Conservation (phyloP, 2,329 filamentous ascomycete genomes). For the Rugonectria rugulosa region DNA sequence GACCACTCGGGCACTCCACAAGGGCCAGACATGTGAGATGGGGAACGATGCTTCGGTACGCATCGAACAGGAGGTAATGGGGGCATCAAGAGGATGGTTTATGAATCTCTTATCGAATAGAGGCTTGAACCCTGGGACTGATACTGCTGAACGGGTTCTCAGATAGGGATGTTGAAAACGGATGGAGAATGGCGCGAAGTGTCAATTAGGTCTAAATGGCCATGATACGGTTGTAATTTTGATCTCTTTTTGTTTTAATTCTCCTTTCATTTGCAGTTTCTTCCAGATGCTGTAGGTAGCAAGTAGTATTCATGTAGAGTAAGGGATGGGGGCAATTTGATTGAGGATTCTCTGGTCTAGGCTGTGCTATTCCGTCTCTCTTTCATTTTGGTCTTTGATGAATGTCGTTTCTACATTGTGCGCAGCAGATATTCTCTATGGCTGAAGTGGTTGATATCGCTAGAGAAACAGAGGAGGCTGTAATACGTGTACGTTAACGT, state of each 20-base stretch:
- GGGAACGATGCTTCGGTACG: neutral
- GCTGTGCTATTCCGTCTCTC: neutral
- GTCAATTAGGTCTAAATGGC: conserved; percentile 19
- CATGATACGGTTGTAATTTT: conserved; percentile 21
- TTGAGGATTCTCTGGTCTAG: conserved; percentile 6
- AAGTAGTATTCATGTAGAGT: conserved; percentile 17
- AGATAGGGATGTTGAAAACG: conserved; percentile 27
- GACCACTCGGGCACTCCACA: conserved; percentile 50
- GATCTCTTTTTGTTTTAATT: conserved; percentile 27
- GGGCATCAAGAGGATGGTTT: neutral
- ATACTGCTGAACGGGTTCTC: conserved; percentile 3
- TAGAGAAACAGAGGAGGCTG: too few species aligned
- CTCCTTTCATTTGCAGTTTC: neutral
- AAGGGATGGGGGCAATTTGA: conserved; percentile 14
- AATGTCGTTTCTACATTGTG: neutral
- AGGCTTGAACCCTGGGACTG: neutral
- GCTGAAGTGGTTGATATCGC: too few species aligned
- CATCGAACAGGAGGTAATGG: conserved; percentile 8
- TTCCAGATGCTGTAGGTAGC: conserved; percentile 18
- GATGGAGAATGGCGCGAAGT: conserved; percentile 38
- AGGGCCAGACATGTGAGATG: conserved; percentile 43
- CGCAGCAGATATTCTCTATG: too few species aligned
- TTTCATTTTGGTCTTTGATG: neutral
- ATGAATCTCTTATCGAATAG: neutral
- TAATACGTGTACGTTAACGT: too few species aligned